Evolutionary conservation across 345 rosid genomes (phyloP), one percentile per base, ranked within the genome.

Genomic region (Camelina sativa): DNA sequence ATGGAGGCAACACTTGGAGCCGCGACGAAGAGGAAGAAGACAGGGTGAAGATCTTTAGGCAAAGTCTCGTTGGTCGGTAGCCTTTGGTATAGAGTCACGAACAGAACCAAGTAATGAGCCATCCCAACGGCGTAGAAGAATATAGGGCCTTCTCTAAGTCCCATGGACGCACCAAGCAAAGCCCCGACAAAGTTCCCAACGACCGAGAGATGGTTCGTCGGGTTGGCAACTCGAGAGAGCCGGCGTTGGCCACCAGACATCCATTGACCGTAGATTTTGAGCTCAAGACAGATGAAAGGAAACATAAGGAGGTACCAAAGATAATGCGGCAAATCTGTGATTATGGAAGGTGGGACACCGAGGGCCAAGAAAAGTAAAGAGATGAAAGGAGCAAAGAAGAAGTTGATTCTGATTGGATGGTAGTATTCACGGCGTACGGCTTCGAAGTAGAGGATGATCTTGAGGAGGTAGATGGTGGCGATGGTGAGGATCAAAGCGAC

Each of bases 131-230:
- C 88, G 10, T 87, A 91, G 82, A 91, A 89, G 82, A 91, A 89
- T n/a, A 89, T 67, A 9, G 97, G 97, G 6, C 97, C 97, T 78
- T 91, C 97, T 62, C 58, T 89, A 15, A 91, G 81, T 7, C 94
- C 97, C 97, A 91, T 86, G 30, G 84, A 53, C 15, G 92, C 97
- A 15, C 97, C 97, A 47, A 91, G 82, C 79, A 91, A 76, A 9
- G 97, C 92, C 19, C 97, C 97, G 0, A 91, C 94, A 69, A 91
- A 91, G 80, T 91, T 91, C 28, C 97, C 97, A 1, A 91, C 97
- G 8, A 89, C 46, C 0, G 94, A 81, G 5, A 91, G 86, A 85
- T 91, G 97, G 79, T 89, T 91, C 0, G 97, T 85, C 23, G 97
- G 97, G 60, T 91, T 91, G 4, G 97, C 97, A 23, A 91, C 94